A percentile compares a stretch with the other conserved stretches of the same genome.
Evolutionary conservation across 2,329 filamentous ascomycete genomes (phyloP).

Genomic region (Metarhizium brunneum): DNA sequence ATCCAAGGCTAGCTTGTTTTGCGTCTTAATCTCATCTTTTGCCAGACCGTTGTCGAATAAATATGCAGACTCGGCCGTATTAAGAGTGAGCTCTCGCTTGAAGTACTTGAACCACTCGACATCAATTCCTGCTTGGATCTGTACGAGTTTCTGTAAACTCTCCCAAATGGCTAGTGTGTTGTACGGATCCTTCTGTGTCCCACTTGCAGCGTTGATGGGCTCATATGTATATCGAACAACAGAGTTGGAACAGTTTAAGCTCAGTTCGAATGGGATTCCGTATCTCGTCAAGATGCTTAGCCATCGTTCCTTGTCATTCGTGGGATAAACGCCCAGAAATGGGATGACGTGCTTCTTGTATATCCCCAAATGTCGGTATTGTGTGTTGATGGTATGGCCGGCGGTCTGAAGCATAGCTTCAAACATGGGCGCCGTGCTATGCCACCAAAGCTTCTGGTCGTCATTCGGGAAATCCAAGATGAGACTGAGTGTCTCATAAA

Average conservation of each 20-base stretch:
- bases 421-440: conserved; percentile 2
- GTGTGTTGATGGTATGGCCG: neutral
- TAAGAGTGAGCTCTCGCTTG: neutral
- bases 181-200: neutral
- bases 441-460: conserved; percentile 2
- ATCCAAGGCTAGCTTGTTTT: no score
- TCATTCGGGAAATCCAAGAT: neutral
- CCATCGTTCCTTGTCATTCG: no score
- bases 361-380: neutral
- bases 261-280: conserved; percentile 1
- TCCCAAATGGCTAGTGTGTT: neutral
- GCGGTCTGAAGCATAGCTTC: neutral
- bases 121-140: neutral
- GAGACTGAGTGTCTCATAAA: no score
- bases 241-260: neutral
- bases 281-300: no score
- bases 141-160: neutral
- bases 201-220: neutral
- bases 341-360: no score
- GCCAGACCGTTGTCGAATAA: neutral
- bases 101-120: conserved; percentile 1
- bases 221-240: conserved; percentile 2
- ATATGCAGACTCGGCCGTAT: neutral
- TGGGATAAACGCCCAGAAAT: no score
- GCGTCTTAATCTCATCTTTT: no score